These are phyloP conservation scores for Clitocybe nebularis DNA, from an alignment of 1,284 basidiomycete species.

Conservation along the genomic window DNA sequence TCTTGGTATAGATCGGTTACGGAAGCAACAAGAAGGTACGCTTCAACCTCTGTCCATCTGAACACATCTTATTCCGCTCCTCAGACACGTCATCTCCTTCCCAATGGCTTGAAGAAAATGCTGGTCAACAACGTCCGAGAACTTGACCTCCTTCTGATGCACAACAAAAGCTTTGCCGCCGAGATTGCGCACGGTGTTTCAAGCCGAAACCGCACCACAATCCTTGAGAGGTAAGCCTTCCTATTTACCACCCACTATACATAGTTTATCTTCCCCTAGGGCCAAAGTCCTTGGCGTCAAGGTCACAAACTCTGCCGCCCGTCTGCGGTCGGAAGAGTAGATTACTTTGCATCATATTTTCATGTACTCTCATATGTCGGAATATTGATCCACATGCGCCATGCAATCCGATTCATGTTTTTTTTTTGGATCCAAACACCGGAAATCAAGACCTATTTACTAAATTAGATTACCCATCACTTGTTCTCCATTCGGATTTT, in stretches of 20 bases:
- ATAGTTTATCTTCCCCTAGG: constrained; percentile 36
- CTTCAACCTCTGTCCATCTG: neutral
- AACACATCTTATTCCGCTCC: neutral
- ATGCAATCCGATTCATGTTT: constrained; percentile 10
- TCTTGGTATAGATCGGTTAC: constrained; percentile 63
- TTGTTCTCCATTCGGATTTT: too few relatives aligned
- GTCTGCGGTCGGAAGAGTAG: constrained; percentile 96
- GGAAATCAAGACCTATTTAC: too few relatives aligned
- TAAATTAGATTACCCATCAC: too few relatives aligned
- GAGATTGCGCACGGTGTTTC: constrained; percentile 98
- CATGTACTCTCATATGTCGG: constrained; percentile 37
- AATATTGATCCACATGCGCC: constrained; percentile 29
- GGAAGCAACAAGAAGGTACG: constrained; percentile 77
- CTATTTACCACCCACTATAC: neutral
- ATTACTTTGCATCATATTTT: constrained; percentile 29
- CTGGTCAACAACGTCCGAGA: constrained; percentile 90
- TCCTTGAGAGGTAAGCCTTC: constrained; percentile 76
- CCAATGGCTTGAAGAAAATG: constrained; percentile 93
- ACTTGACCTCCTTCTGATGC: constrained; percentile 93
- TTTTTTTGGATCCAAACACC: too few relatives aligned
- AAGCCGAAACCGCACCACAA: constrained; percentile 92
- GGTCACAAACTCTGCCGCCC: constrained; percentile 94
- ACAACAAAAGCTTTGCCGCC: constrained; percentile 96
- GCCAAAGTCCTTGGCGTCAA: constrained; percentile 89
- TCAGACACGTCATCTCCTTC: constrained; percentile 92